A percentile compares a stretch with the other conserved stretches of the same genome.
phyloP scores from a whole-genome alignment of 169 alveolate genomes.

The Eimeria acervulina region DNA sequence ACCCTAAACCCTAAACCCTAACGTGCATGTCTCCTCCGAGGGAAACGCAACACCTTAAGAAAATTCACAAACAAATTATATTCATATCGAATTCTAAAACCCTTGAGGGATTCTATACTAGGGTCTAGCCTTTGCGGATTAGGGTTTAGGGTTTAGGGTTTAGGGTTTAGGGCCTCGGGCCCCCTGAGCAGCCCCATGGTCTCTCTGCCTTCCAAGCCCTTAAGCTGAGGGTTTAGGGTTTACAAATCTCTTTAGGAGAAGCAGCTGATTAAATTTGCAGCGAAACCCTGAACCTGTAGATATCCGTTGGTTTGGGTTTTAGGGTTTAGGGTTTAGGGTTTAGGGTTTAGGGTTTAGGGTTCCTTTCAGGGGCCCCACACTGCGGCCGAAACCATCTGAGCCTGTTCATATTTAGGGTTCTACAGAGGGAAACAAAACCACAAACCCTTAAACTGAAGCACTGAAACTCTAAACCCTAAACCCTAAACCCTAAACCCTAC shows the following conservation, averaged over 20 bases:
- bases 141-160: conserved; percentile 48
- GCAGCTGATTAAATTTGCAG: too few relatives aligned
- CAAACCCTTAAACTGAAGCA: neutral
- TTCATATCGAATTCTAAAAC: too few relatives aligned
- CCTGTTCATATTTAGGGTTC: neutral
- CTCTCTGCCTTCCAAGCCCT: neutral
- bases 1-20: conserved; percentile 15
- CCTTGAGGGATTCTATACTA: neutral
- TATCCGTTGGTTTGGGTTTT: neutral
- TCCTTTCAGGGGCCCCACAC: conserved; percentile 9
- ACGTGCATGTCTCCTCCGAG: neutral
- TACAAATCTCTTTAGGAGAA: neutral
- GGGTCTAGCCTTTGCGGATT: conserved; percentile 19
- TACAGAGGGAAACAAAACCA: neutral
- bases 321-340: conserved; percentile 32
- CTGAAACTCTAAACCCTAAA: neutral
- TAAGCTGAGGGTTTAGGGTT: neutral
- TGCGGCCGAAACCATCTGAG: neutral
- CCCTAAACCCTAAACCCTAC: too few relatives aligned
- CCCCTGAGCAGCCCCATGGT: neutral
- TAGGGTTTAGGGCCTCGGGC: neutral
- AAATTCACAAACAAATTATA: neutral
- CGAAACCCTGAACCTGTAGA: too few relatives aligned
- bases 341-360: neutral
- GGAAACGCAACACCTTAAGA: neutral